Conservation (phyloP, 208 protist genomes). For the Wallacemonas sp. region DNA sequence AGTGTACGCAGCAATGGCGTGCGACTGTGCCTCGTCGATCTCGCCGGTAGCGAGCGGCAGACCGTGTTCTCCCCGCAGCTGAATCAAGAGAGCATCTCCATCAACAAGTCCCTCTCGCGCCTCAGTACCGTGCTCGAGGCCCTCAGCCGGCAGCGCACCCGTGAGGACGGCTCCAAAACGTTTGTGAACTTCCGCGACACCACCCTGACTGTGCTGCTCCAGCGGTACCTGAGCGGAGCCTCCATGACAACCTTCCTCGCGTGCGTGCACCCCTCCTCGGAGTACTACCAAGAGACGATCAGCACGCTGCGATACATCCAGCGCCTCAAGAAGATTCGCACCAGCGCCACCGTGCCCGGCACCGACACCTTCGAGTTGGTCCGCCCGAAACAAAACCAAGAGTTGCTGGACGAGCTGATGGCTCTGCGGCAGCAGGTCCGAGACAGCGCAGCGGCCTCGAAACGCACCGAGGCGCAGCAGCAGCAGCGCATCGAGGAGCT, state of each 20-base stretch:
- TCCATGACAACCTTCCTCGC: slow-evolving; percentile 88
- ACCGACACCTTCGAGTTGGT: slow-evolving; percentile 40
- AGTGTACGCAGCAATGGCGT: slow-evolving; percentile 73
- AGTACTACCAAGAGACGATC: slow-evolving; percentile 74
- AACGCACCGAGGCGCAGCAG: slow-evolving; percentile 30
- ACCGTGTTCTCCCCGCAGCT: slow-evolving; percentile 79
- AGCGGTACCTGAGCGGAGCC: slow-evolving; percentile 82
- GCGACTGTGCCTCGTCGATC: slow-evolving; percentile 84
- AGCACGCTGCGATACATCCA: slow-evolving; percentile 89
- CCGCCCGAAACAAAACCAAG: slow-evolving; percentile 35
- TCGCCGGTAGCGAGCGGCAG: slow-evolving; percentile 89
- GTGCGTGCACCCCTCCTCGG: slow-evolving; percentile 72
- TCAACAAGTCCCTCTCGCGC: slow-evolving; percentile 89
- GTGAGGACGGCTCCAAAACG: slow-evolving; percentile 37
- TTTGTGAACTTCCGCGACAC: slow-evolving; percentile 91
- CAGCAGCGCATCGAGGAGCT: slow-evolving; percentile 49
- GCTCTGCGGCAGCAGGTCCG: slow-evolving; percentile 49
- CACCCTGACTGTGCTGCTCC: slow-evolving; percentile 84
- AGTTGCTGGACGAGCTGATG: slow-evolving; percentile 60
- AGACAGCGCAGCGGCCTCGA: slow-evolving; percentile 25
- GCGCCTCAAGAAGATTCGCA: slow-evolving; percentile 76
- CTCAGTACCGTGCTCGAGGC: slow-evolving; percentile 89
- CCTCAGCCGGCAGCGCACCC: slow-evolving; percentile 52
- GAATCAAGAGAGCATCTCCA: slow-evolving; percentile 88
- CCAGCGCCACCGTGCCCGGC: slow-evolving; percentile 31